phyloP scores from a whole-genome alignment of 1,284 basidiomycete species.

The Cutaneotrichosporon sp. region DNA sequence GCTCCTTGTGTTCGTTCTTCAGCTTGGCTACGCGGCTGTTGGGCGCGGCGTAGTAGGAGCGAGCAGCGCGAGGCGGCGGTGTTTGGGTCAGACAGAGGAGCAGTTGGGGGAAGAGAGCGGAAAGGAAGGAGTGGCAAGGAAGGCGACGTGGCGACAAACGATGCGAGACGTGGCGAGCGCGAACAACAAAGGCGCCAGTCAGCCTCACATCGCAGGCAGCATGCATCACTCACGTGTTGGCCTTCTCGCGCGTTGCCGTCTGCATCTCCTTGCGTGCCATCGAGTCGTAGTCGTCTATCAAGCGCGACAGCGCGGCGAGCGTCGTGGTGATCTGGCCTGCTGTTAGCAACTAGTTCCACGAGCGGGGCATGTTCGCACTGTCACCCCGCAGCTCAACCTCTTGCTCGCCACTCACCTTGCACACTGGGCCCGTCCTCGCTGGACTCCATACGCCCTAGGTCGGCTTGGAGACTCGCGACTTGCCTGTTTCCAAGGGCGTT shows the following conservation, averaged over 20 bases:
- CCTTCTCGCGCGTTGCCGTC: slow-evolving; percentile 91
- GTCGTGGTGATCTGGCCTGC: slow-evolving; percentile 92
- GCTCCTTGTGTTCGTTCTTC: slow-evolving; percentile 53
- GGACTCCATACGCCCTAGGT: slow-evolving; percentile 74
- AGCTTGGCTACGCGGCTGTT: slow-evolving; percentile 54
- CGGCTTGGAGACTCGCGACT: slow-evolving; percentile 79
- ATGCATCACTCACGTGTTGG: slow-evolving; percentile 65
- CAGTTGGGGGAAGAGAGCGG: neutral
- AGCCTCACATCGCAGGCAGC: neutral
- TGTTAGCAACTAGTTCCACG: neutral
- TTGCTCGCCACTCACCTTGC: slow-evolving; percentile 63
- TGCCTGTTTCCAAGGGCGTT: slow-evolving; percentile 91
- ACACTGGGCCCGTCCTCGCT: slow-evolving; percentile 77
- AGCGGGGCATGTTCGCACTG: neutral
- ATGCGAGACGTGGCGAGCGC: neutral
- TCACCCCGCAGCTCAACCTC: neutral
- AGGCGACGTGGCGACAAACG: neutral
- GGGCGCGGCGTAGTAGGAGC: neutral
- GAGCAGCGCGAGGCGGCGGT: neutral
- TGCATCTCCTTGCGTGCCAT: slow-evolving; percentile 94
- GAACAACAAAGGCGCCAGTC: neutral
- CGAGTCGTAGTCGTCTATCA: slow-evolving; percentile 92
- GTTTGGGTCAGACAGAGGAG: no score
- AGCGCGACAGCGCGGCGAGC: slow-evolving; percentile 82
- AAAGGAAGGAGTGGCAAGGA: neutral